Base-by-base conservation (phyloP, 78 protist species). In the Pigoraptor vietnamica region DNA sequence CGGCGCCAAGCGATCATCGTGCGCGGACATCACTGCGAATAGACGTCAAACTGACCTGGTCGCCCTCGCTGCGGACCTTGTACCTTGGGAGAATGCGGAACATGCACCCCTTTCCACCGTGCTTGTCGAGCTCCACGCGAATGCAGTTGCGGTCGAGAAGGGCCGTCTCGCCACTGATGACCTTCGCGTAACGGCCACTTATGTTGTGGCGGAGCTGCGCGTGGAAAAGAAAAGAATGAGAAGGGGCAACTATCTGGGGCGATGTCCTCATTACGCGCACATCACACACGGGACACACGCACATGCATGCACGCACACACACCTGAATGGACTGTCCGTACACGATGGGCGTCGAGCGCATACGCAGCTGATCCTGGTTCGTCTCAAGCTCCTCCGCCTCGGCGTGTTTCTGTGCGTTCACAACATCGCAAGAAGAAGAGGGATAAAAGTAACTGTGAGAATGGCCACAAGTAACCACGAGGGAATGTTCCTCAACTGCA, bases 51-150 rank as follows among this genome's bases (percentile, higher is more conserved):
- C 91, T 48, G 32, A 89, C 91, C 14, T 0, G 23, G 29, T 89
- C 91, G 91, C 91, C 91, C 29, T 67, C 91, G 34, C 48, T 1
- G 37, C 91, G 91, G 56, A 89, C 87, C 40, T 89, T 89, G 91
- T 56, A 89, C 34, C 91, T 84, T 0, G 91, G 91, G 48, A 67
- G 36, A 40, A 89, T 25, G 86, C 40, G 39, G 40, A 89, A 89
- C 67, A 37, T 35, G 37, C 38, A n/a, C 35, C 6, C n/a, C n/a
- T 19, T 0, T 1, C 23, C n/a, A n/a, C 34, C 23, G 87, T 48
- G 1, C 2, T 25, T 6, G 36, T 56, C 35, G 55, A 36, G 55
- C 55, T 23, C 55, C 23, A 67, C 37, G 56, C 40, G 86, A 81
- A 56, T 89, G 91, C 33, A 23, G 90, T 37, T 40, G 24, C 0